Percentiles rank a stretch among this genome's conserved stretches.
Conservation (phyloP, 2,329 filamentous ascomycete genomes). For the Botryosphaeria agaves region DNA sequence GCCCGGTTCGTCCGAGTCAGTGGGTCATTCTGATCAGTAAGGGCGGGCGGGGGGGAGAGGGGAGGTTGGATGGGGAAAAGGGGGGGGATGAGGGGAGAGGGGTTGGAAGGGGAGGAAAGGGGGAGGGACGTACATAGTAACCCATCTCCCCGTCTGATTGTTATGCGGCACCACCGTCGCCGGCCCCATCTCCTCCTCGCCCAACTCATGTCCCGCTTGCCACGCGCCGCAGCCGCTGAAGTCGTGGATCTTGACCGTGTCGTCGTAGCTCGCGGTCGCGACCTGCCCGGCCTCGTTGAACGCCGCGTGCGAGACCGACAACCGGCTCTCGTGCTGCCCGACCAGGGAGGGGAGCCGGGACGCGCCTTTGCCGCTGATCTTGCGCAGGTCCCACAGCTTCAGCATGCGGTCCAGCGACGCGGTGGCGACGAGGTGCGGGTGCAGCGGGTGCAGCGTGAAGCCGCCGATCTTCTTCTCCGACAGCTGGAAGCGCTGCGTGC, state of each 20-base stretch:
- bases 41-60: neutral
- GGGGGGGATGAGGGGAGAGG: conserved; percentile 1
- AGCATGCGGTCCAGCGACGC: conserved; percentile 79
- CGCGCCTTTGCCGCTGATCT: conserved; percentile 48
- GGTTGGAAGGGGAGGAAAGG: too few relatives aligned
- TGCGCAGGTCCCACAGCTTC: conserved; percentile 84
- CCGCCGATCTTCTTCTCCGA: conserved; percentile 93
- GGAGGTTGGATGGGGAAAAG: neutral
- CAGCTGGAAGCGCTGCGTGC: conserved; percentile 49
- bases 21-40: too few relatives aligned
- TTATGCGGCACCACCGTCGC: conserved; percentile 61
- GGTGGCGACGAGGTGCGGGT: conserved; percentile 72
- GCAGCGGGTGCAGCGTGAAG: conserved; percentile 65
- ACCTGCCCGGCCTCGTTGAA: conserved; percentile 76
- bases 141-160: conserved; percentile 90
- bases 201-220: conserved; percentile 34
- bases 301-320: conserved; percentile 84
- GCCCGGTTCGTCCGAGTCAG: conserved; percentile 4
- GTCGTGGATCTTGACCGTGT: conserved; percentile 85
- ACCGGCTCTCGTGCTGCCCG: conserved; percentile 62
- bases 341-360: conserved; percentile 48
- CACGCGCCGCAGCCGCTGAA: conserved; percentile 33
- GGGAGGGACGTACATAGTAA: conserved; percentile 61
- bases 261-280: conserved; percentile 86
- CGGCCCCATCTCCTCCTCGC: conserved; percentile 49